These are phyloP conservation scores for Paraglomus occultum DNA, from an alignment of 192 early-diverging fungal genomes.

Conservation along the genomic window DNA sequence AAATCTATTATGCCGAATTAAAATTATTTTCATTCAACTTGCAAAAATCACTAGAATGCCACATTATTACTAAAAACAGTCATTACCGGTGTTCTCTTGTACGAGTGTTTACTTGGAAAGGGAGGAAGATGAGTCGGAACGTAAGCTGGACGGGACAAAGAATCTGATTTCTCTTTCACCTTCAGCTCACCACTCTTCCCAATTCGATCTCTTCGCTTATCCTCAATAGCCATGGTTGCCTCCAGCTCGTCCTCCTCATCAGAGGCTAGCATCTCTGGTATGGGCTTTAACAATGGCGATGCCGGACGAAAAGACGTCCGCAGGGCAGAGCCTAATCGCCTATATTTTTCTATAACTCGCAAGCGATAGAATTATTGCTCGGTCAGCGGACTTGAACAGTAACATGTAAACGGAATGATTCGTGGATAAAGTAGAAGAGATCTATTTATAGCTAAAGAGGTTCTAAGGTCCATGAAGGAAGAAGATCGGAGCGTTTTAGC, in stretches of 20 bases:
- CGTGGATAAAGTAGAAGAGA: no score
- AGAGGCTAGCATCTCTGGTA: not conserved
- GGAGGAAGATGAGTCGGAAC: constrained; percentile 50
- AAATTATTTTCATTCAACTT: not conserved
- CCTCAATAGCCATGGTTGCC: not conserved
- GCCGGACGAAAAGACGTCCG: no score
- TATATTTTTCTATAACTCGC: no score
- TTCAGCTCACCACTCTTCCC: not conserved
- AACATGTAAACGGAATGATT: no score
- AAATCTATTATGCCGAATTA: constrained; percentile 38
- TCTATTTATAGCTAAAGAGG: no score
- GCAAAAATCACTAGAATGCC: constrained; percentile 1
- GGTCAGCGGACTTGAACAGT: no score
- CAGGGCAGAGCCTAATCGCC: no score
- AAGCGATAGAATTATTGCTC: no score
- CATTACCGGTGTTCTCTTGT: constrained; percentile 55
- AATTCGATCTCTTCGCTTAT: not conserved
- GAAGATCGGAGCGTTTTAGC: no score
- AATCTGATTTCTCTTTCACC: constrained; percentile 17
- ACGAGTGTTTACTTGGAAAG: constrained; percentile 58
- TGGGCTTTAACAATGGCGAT: no score
- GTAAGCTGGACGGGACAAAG: constrained; percentile 35
- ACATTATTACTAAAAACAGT: not conserved
- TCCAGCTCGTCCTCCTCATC: constrained; percentile 38
- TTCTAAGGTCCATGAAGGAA: no score